Percentiles rank a stretch among this genome's conserved stretches.
Conservation (phyloP, 768 basidiomycete genomes). For the Candolleomyces eurysporus region DNA sequence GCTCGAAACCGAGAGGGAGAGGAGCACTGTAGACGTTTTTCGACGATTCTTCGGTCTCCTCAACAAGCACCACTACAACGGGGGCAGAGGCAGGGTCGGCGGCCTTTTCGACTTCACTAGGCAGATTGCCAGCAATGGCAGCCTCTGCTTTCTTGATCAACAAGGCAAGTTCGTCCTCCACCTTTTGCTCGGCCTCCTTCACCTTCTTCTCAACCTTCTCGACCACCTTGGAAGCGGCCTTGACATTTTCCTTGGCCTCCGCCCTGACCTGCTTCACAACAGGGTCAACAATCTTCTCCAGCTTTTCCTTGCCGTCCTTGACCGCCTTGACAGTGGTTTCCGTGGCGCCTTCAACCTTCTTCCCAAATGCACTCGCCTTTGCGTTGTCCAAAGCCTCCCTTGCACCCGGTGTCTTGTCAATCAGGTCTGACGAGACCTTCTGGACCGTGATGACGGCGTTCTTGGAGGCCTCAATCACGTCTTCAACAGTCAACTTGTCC, state of each 20-base stretch:
- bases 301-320: conserved; percentile 43
- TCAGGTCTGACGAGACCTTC: conserved; percentile 48
- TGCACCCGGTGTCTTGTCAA: conserved; percentile 39
- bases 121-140: conserved; percentile 52
- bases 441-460: conserved; percentile 48
- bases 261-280: conserved; percentile 39
- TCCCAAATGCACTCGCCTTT: conserved; percentile 26
- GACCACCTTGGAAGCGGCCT: conserved; percentile 5
- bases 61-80: conserved; percentile 13
- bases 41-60: conserved; percentile 20
- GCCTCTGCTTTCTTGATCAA: conserved; percentile 73
- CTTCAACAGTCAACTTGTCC: conserved; percentile 68
- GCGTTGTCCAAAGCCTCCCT: conserved; percentile 31
- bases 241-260: conserved; percentile 3
- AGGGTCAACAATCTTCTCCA: conserved; percentile 39
- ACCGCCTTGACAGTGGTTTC: conserved; percentile 34
- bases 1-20: conserved; percentile 92
- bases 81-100: conserved; percentile 16
- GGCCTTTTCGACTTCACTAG: neutral
- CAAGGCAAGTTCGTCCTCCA: conserved; percentile 63
- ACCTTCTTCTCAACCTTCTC: conserved; percentile 18
- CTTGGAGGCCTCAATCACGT: conserved; percentile 53
- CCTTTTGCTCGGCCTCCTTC: conserved; percentile 41
- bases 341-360: conserved; percentile 40
- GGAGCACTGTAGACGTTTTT: conserved; percentile 61